phyloP scores from a whole-genome alignment of 1,284 basidiomycete genomes.

The Heterobasidion irregulare region DNA sequence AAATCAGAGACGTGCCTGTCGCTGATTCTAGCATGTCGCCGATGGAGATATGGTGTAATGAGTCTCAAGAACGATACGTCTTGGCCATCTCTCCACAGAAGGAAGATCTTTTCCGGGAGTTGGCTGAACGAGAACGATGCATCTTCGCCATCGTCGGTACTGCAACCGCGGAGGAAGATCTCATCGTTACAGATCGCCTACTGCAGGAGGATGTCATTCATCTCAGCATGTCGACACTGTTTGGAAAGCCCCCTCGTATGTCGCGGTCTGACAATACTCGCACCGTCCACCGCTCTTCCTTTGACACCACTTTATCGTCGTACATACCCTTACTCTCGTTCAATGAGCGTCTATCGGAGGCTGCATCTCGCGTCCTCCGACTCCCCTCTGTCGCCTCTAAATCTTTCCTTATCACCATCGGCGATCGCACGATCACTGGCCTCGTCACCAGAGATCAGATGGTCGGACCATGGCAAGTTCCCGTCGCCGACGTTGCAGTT shows the following conservation, averaged over 20 bases:
- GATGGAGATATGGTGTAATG: conserved; percentile 99
- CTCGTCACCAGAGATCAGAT: conserved; percentile 96
- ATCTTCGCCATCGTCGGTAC: conserved; percentile 89
- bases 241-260: conserved; percentile 96
- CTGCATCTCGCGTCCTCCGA: conserved; percentile 78
- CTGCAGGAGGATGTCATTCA: conserved; percentile 77
- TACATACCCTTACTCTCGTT: conserved; percentile 46
- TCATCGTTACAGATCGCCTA: conserved; percentile 87
- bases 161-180: conserved; percentile 74
- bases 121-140: conserved; percentile 87
- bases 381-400: conserved; percentile 94
- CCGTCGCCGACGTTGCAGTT: conserved; percentile 95
- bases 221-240: conserved; percentile 91
- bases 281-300: conserved; percentile 40
- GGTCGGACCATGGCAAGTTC: conserved; percentile 99
- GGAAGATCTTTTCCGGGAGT: conserved; percentile 57
- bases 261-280: conserved; percentile 63
- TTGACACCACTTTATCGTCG: conserved; percentile 65
- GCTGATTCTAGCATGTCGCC: conserved; percentile 94
- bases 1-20: conserved; percentile 89
- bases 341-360: conserved; percentile 44
- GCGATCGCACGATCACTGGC: conserved; percentile 91
- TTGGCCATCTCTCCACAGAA: conserved; percentile 72
- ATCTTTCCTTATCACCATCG: conserved; percentile 97
- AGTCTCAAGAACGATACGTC: conserved; percentile 97